Conservation (phyloP, 2,329 filamentous ascomycete genomes). For the Basipetospora chlamydospora region DNA sequence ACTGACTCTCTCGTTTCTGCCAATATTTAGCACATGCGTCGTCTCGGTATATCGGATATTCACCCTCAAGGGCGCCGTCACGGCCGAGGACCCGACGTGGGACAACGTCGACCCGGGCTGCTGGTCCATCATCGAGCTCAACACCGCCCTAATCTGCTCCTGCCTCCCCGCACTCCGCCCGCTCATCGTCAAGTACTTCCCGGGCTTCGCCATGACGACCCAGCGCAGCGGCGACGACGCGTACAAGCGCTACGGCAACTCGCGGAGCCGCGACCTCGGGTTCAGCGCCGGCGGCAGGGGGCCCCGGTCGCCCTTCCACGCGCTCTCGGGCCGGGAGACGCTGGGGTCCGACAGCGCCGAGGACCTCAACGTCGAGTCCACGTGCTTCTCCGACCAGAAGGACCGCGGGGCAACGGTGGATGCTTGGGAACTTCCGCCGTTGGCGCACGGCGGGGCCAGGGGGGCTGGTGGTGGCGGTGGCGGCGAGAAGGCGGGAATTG, state of each 20-base stretch:
- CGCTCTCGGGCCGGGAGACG: not conserved
- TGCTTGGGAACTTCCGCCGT: not conserved
- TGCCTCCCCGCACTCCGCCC: slow-evolving; percentile 17
- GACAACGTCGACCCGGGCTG: slow-evolving; percentile 16
- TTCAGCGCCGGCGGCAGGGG: not conserved
- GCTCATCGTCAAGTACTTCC: slow-evolving; percentile 12
- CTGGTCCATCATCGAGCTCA: slow-evolving; percentile 18
- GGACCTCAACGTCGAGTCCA: not conserved
- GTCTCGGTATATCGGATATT: slow-evolving; percentile 17
- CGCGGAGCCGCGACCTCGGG: not conserved
- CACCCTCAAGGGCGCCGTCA: slow-evolving; percentile 13
- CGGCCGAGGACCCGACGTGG: slow-evolving; percentile 15
- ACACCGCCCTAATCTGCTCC: slow-evolving; percentile 16
- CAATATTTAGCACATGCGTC: slow-evolving; percentile 14
- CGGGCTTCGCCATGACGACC: slow-evolving; percentile 10
- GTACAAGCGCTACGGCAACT: slow-evolving; percentile 10
- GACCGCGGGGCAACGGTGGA: not conserved
- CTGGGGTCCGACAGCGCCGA: slow-evolving; percentile 1
- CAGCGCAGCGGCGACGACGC: slow-evolving; percentile 7
- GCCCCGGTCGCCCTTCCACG: not conserved
- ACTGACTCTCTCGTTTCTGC: not conserved
- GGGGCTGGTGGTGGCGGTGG: slow-evolving; percentile 2
- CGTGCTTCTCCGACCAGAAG: not conserved
- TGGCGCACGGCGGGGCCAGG: not conserved
- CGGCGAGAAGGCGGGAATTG: not conserved